These are phyloP conservation scores for Sugiyamaella xylanicola DNA, from an alignment of 1,139 yeast species.

Conservation along the genomic window DNA sequence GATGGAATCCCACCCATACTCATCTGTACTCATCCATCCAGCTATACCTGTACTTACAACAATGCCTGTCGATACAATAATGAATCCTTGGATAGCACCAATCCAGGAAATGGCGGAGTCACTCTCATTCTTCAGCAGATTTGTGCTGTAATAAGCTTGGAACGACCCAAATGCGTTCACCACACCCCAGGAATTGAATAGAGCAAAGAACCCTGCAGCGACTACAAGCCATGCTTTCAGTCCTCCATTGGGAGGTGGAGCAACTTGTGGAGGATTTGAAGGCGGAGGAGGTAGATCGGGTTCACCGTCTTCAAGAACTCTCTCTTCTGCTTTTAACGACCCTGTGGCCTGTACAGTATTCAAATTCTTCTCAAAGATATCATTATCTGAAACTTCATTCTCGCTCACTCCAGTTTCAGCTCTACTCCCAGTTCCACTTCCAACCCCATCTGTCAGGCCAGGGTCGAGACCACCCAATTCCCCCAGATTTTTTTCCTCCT, in stretches of 20 bases:
- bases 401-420: neutral
- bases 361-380: neutral
- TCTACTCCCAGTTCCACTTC: no score
- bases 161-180: constrained; percentile 64
- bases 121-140: constrained; percentile 48
- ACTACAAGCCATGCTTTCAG: constrained; percentile 40
- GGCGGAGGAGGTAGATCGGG: neutral
- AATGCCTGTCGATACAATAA: constrained; percentile 54
- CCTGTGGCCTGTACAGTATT: neutral
- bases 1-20: neutral
- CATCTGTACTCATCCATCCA: no score
- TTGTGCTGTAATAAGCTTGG: constrained; percentile 56
- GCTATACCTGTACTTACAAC: neutral
- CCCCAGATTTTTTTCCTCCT: neutral
- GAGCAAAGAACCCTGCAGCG: constrained; percentile 48
- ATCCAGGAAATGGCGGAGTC: constrained; percentile 63
- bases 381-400: neutral
- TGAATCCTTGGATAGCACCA: constrained; percentile 58
- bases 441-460: no score
- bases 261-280: neutral
- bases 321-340: neutral
- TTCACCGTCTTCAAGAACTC: neutral
- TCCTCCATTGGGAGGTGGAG: constrained; percentile 40
- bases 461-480: neutral
- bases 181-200: constrained; percentile 59